Base-by-base conservation (phyloP, 169 alveolate species). In the Fabrea salina region DNA sequence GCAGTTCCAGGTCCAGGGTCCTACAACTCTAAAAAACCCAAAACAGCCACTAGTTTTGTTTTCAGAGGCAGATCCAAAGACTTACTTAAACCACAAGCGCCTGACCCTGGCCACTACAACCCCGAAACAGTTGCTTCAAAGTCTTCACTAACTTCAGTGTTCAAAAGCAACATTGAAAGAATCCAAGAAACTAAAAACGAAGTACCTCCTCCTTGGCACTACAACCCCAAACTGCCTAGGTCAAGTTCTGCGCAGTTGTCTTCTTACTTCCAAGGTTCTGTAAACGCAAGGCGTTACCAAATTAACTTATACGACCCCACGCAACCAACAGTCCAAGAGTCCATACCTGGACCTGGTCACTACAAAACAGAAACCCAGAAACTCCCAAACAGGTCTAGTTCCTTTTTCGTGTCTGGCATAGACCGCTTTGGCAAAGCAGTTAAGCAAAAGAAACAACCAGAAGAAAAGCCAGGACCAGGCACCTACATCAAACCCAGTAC, bases 261-360 rank as follows among this genome's bases (percentile, higher is more conserved):
- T 11, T 39, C 66, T 13, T 13, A 8, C 4, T 74, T 74, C 40
- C 22, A 56, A 2, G 22, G 13, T 51, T 71, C 81, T 32, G 30
- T 53, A 5, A 74, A 74, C 35, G 71, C 68, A 37, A 74, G 50
- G 54, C 8, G 68, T 0, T 47, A 70, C 27, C 49, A 5, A 4
- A 19, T 47, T 44, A 49, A 70, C 49, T 49, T 70, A 25, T 70
- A 70, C 33, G 66, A 70, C 49, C 79, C 79, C 16, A n/a, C n/a
- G n/a, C 66, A 47, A 47, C 41, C 67, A 0, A 25, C 5, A 27
- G 35, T 47, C 13, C 3, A 6, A 19, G 66, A n/a, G 43, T 30
- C n/a, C n/a, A 50, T 44, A 7, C 79, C 79, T 49, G 79, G 79
- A 13, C 79, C 79, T 70, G 79, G 67, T 13, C 37, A 70, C 13